Conservation (phyloP, 2,329 filamentous ascomycete genomes). For the Ophioceras dolichostomum region DNA sequence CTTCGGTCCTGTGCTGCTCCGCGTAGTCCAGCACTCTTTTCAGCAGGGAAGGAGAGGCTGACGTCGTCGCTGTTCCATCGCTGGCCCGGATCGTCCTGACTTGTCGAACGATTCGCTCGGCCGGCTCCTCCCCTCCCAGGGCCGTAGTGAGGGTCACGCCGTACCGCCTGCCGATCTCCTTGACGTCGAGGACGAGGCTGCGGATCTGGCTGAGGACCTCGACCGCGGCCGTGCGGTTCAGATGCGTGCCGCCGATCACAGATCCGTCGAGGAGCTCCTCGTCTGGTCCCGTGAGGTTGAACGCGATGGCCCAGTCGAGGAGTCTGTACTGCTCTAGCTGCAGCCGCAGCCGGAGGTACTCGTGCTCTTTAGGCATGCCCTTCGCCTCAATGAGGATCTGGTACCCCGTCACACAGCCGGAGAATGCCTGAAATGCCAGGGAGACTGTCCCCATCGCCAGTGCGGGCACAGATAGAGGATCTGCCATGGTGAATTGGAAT, state of each 20-base stretch:
- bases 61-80: too few relatives aligned
- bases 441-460: background rate
- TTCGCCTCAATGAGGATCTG: background rate
- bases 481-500: background rate
- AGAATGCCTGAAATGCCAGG: background rate
- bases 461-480: background rate
- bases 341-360: background rate
- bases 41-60: background rate
- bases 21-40: background rate
- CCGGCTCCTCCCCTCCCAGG: too few relatives aligned
- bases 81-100: background rate
- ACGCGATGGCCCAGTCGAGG: background rate
- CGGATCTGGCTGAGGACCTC: background rate
- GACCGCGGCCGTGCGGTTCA: background rate
- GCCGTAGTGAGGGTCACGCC: background rate
- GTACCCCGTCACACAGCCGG: background rate
- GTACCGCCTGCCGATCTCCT: background rate
- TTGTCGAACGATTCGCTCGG: too few relatives aligned
- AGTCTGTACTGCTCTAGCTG: background rate
- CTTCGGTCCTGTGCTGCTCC: background rate
- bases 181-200: background rate
- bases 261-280: background rate
- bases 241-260: background rate
- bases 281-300: background rate
- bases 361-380: background rate